Percentiles rank a stretch among this genome's conserved stretches.
These are phyloP conservation scores for Lathyrus aphaca DNA, from an alignment of 306 rosid genomes.

Conservation along the genomic window DNA sequence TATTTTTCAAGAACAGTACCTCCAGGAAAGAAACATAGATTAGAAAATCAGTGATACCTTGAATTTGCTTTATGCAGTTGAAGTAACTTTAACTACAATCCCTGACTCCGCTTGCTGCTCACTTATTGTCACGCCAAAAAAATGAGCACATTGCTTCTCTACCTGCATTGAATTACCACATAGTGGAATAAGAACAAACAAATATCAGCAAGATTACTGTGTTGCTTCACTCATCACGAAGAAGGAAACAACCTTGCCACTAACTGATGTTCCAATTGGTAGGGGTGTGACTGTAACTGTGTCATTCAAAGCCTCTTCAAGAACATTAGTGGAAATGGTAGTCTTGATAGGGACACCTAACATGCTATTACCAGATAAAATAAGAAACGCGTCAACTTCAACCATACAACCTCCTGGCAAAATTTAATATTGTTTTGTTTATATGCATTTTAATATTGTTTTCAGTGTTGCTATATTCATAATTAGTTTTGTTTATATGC, in stretches of 20 bases:
- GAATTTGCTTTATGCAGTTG: slow-evolving; percentile 92
- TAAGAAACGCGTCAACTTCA: too few relatives aligned
- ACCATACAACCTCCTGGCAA: too few relatives aligned
- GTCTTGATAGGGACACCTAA: slow-evolving; percentile 99
- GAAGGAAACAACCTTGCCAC: slow-evolving; percentile 83
- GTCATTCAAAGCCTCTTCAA: slow-evolving; percentile 97
- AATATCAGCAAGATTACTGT: slow-evolving; percentile 29
- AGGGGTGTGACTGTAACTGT: slow-evolving; percentile 97
- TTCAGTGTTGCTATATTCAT: slow-evolving; percentile 22
- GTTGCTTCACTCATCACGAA: slow-evolving; percentile 34
- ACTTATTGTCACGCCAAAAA: slow-evolving; percentile 87
- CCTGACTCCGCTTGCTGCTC: slow-evolving; percentile 94
- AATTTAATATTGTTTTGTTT: too few relatives aligned
- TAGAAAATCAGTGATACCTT: slow-evolving; percentile 65
- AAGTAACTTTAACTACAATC: slow-evolving; percentile 84
- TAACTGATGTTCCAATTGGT: slow-evolving; percentile 93
- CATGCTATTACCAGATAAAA: slow-evolving; percentile 67
- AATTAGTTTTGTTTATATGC: slow-evolving; percentile 2
- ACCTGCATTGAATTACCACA: slow-evolving; percentile 64
- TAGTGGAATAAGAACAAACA: slow-evolving; percentile 36
- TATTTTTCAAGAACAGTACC: too few relatives aligned
- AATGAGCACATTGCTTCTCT: slow-evolving; percentile 94
- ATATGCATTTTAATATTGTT: too few relatives aligned
- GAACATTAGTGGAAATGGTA: slow-evolving; percentile 95
- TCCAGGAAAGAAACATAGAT: too few relatives aligned